These are phyloP conservation scores for Phytopythium ostracodes DNA, from an alignment of 352 stramenopile genomes.

Conservation along the genomic window DNA sequence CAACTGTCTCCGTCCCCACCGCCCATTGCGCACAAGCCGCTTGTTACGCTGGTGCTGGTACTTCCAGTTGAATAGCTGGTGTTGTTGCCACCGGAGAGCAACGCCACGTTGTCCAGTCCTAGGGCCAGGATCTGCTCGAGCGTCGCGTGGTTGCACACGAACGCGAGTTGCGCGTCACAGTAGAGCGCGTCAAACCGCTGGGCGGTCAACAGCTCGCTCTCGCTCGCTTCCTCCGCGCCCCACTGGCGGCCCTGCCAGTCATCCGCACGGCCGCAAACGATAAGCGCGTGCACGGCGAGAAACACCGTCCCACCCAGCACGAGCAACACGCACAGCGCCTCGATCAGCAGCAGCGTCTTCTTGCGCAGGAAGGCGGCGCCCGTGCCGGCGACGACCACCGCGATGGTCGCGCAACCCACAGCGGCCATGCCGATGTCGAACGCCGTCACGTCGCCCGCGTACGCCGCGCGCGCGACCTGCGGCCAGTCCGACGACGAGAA, in stretches of 20 bases:
- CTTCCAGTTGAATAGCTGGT: background rate
- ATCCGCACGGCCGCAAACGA: background rate
- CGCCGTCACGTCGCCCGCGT: background rate
- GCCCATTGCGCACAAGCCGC: background rate
- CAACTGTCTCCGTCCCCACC: background rate
- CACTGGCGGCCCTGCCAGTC: background rate
- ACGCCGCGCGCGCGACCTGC: slow-evolving; percentile 2
- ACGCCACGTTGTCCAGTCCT: background rate
- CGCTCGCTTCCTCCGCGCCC: background rate
- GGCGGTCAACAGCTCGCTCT: background rate
- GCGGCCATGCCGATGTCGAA: background rate
- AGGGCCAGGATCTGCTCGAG: slow-evolving; percentile 4
- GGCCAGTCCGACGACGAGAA: slow-evolving; percentile 6
- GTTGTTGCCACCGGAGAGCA: background rate
- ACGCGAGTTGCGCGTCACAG: slow-evolving; percentile 7
- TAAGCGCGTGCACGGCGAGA: slow-evolving; percentile 1
- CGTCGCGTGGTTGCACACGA: slow-evolving; percentile 9
- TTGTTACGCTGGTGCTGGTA: too few relatives aligned
- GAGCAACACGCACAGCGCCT: slow-evolving; percentile 1
- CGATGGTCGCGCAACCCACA: slow-evolving; percentile 21
- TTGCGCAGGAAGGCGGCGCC: background rate
- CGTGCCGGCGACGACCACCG: slow-evolving; percentile 31
- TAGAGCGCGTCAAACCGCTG: slow-evolving; percentile 2
- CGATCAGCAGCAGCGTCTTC: slow-evolving; percentile 5
- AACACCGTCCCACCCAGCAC: background rate